A percentile compares a stretch with the other conserved stretches of the same genome.
These are phyloP conservation scores for Capronia coronata DNA, from an alignment of 2,329 filamentous ascomycete species.

Conservation along the genomic window DNA sequence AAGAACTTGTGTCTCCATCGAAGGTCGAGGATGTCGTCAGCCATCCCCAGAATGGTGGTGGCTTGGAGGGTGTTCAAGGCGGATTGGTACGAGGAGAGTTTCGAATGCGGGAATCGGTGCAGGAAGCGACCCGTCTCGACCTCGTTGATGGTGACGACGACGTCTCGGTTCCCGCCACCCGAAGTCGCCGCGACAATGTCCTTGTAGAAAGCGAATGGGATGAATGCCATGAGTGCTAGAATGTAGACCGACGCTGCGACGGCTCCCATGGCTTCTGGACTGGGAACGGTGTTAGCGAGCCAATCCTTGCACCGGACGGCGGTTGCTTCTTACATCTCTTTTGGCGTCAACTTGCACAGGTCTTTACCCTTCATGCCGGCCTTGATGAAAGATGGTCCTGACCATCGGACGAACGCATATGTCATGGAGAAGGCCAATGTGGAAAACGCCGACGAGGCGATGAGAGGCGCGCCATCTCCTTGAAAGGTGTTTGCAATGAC, in stretches of 20 bases:
- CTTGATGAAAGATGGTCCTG: constrained; percentile 79
- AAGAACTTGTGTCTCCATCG: constrained; percentile 98
- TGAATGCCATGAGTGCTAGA: constrained; percentile 80
- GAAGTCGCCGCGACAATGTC: constrained; percentile 94
- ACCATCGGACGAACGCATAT: constrained; percentile 87
- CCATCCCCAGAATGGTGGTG: constrained; percentile 83
- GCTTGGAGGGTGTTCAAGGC: constrained; percentile 88
- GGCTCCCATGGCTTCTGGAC: constrained; percentile 92
- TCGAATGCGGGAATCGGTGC: constrained; percentile 89
- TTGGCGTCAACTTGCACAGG: constrained; percentile 67
- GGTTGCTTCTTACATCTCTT: constrained; percentile 73
- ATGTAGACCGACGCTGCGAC: constrained; percentile 90
- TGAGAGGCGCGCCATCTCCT: constrained; percentile 78
- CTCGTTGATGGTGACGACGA: constrained; percentile 65
- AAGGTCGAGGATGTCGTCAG: constrained; percentile 96
- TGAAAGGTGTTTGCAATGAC: constrained; percentile 75
- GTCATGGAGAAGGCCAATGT: constrained; percentile 73
- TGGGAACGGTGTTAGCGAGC: constrained; percentile 30
- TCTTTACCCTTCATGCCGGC: constrained; percentile 86
- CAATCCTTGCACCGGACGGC: background rate
- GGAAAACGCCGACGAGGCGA: constrained; percentile 82
- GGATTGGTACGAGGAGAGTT: constrained; percentile 92
- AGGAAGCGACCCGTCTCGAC: constrained; percentile 77
- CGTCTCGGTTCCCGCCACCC: constrained; percentile 84
- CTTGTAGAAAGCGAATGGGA: constrained; percentile 96